Evolutionary conservation across 768 basidiomycete species (phyloP), one percentile per base, ranked within the genome.

Genomic region (Rhizopogon roseolus): DNA sequence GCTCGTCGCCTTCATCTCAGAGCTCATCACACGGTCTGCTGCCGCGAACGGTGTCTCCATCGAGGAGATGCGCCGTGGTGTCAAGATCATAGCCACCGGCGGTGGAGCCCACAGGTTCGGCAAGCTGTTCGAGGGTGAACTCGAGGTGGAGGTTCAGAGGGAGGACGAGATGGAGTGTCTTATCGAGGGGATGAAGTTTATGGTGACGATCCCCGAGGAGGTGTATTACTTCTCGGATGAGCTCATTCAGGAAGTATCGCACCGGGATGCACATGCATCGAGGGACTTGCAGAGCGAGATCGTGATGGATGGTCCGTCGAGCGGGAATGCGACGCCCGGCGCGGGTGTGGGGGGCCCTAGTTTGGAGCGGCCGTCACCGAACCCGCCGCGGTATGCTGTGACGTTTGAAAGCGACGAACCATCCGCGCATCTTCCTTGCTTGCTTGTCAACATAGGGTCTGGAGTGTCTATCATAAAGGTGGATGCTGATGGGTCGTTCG

Each of bases 111-210:
- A 97, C 78, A 86, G 82, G 65, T 98, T 95, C 73, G 86, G 95
- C 69, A 88, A 90, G 62, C 73, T 90, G 49, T 88, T 99, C 68
- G 76, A 76, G 49, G 74, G 75, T 19, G 82, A 81, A 58, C 74
- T 98, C 13, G 83, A 78, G 27, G 91, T 98, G 49, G 93, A 95
- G 64, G 93, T 98, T 41, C 75, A 77, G 56, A 72, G 88, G 53
- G 96, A 98, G 71, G 97, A 98, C 68, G 97, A 99, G 79, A 98
- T 99, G 97, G 96, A 93, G 73, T 98, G 97, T 64, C 72, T 98
- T 66, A 98, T 98, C 60, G 88, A 93, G 62, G 97, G 97, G 28
- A 78, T 99, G 66, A 90, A 92, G 71, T 99, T 99, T 73, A 88
- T 98, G 69, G 88, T 89, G 36, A 85, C 90, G 68, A 95, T 99